Percentiles rank a stretch among this genome's conserved stretches.
These are phyloP conservation scores for Lotus japonicus DNA, from an alignment of 306 rosid species.

Conservation along the genomic window DNA sequence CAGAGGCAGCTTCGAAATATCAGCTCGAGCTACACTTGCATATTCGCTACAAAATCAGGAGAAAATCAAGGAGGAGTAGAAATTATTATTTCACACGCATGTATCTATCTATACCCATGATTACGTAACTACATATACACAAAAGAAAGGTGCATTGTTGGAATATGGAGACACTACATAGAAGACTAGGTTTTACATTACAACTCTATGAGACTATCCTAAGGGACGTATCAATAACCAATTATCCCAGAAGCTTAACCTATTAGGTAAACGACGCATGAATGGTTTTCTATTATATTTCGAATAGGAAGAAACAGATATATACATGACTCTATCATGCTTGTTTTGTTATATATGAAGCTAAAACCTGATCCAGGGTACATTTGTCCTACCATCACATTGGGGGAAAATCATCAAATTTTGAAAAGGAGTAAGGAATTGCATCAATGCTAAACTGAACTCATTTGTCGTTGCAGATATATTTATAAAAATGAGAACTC, in stretches of 20 bases:
- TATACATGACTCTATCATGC: background rate
- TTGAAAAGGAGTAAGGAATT: no score
- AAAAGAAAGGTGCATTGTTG: background rate
- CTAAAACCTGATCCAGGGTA: background rate
- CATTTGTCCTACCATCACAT: background rate
- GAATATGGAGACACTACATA: background rate
- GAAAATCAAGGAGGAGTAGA: conserved; percentile 7
- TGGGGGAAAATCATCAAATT: no score
- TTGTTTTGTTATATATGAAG: background rate
- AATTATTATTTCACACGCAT: background rate
- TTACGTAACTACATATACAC: background rate
- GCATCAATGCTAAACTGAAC: no score
- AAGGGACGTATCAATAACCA: no score
- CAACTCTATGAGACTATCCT: background rate
- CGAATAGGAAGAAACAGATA: no score
- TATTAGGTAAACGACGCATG: no score
- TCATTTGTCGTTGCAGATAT: no score
- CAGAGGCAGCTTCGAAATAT: conserved; percentile 10
- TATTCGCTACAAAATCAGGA: background rate
- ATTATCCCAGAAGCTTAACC: no score
- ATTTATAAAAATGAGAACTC: no score
- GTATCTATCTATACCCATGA: background rate
- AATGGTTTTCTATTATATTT: no score
- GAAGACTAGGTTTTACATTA: background rate
- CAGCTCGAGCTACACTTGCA: conserved; percentile 15